A percentile compares a stretch with the other conserved stretches of the same genome.
These are phyloP conservation scores for Thermothielavioides terrestris DNA, from an alignment of 495 filamentous ascomycete genomes.

Conservation along the genomic window DNA sequence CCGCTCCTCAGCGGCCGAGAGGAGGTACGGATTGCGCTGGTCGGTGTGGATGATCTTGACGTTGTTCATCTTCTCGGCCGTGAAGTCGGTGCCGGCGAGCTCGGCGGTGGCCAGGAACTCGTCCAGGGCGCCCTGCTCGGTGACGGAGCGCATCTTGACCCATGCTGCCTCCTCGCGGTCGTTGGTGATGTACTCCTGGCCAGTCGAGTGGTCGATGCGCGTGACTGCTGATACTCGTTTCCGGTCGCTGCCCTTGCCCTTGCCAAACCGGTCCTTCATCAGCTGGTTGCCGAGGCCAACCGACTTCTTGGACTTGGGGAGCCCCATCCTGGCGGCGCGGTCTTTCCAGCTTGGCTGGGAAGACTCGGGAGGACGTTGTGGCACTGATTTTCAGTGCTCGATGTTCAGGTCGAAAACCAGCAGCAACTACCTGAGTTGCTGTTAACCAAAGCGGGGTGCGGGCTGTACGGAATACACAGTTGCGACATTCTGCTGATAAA, in stretches of 20 bases:
- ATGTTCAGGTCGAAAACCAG: not conserved
- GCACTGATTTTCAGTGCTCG: conserved; percentile 1
- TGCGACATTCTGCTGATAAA: conserved; percentile 29
- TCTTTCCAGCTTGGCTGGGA: not conserved
- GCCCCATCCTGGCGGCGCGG: conserved; percentile 55
- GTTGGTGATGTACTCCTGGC: conserved; percentile 63
- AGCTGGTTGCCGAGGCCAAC: conserved; percentile 78
- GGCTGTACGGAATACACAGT: too few species aligned
- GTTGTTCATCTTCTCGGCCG: conserved; percentile 96
- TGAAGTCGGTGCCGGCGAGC: conserved; percentile 95
- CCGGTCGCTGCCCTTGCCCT: conserved; percentile 66
- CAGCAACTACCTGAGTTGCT: not conserved
- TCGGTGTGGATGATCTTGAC: conserved; percentile 96
- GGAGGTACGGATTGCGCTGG: conserved; percentile 89
- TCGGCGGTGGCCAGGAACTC: conserved; percentile 70
- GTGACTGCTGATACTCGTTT: conserved; percentile 54
- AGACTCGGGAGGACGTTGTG: not conserved
- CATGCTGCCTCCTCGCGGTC: conserved; percentile 67
- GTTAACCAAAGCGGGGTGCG: conserved; percentile 10
- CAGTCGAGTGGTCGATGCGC: conserved; percentile 51
- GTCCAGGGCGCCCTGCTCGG: conserved; percentile 92
- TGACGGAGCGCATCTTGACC: conserved; percentile 97
- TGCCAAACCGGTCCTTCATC: conserved; percentile 91
- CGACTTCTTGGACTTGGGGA: conserved; percentile 89
- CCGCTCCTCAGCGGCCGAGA: conserved; percentile 80